phyloP scores from a whole-genome alignment of 2,329 filamentous ascomycete species.

The Penicillium sp. region DNA sequence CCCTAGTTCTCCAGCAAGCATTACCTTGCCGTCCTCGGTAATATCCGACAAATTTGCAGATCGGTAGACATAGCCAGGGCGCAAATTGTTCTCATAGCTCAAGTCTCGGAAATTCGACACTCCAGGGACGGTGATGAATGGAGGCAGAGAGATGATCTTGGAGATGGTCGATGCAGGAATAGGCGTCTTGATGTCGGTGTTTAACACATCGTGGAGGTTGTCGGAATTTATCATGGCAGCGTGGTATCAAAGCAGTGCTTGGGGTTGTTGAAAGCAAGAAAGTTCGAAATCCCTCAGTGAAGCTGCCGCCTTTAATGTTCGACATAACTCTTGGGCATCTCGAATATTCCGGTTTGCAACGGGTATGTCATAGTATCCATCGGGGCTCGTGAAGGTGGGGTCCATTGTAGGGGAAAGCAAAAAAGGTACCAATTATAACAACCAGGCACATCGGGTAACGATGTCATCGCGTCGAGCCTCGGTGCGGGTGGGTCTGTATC shows the following conservation, averaged over 20 bases:
- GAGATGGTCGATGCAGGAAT: slow-evolving; percentile 25
- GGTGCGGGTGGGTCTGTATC: background rate
- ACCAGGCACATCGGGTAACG: slow-evolving; percentile 11
- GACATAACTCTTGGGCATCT: background rate
- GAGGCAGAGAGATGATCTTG: slow-evolving; percentile 28
- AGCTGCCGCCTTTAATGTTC: background rate
- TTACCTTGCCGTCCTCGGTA: slow-evolving; percentile 55
- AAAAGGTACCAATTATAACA: slow-evolving; percentile 7
- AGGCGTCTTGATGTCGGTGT: slow-evolving; percentile 27
- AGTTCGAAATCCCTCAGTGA: background rate
- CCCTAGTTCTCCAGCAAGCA: slow-evolving; percentile 55
- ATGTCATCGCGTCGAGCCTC: slow-evolving; percentile 14
- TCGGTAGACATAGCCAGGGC: slow-evolving; percentile 62
- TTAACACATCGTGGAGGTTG: slow-evolving; percentile 23
- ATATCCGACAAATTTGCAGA: slow-evolving; percentile 66
- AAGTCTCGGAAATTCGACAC: slow-evolving; percentile 34
- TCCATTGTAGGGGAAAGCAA: background rate
- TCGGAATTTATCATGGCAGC: slow-evolving; percentile 23
- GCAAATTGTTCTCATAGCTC: slow-evolving; percentile 41
- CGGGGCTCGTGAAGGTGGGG: background rate
- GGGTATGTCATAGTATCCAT: slow-evolving; percentile 16
- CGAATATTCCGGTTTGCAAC: background rate
- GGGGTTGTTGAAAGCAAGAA: background rate
- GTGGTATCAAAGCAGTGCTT: background rate
- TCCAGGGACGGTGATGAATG: slow-evolving; percentile 30